A percentile compares a stretch with the other conserved stretches of the same genome.
Evolutionary conservation across 2,329 filamentous ascomycete species (phyloP).

Genomic region (Metarhizium anisopliae): DNA sequence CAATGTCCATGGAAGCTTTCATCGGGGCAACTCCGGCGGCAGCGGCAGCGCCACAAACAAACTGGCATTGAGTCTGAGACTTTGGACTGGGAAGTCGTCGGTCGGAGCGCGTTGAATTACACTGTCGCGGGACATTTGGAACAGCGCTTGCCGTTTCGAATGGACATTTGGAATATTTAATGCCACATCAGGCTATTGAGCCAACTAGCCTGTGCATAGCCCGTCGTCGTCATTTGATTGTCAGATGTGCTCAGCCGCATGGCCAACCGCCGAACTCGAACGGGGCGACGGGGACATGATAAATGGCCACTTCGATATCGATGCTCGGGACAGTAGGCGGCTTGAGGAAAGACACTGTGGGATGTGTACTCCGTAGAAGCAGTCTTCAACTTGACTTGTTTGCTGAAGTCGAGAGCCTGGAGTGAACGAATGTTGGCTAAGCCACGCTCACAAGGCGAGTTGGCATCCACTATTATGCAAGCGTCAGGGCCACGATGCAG

Average conservation of each 20-base stretch:
- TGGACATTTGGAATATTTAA: background rate
- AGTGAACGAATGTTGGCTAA: background rate
- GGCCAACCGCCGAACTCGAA: background rate
- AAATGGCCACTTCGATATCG: background rate
- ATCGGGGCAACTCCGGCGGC: background rate
- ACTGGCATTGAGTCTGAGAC: background rate
- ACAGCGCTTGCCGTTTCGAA: background rate
- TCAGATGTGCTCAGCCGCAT: too few species aligned
- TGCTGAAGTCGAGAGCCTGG: background rate
- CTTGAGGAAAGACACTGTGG: background rate
- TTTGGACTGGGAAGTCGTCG: background rate
- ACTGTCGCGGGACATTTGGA: background rate
- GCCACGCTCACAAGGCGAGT: background rate
- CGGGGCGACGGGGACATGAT: background rate
- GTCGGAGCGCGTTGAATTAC: background rate
- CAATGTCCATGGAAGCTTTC: background rate
- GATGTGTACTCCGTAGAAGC: background rate
- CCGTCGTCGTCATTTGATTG: background rate
- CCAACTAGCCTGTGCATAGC: too few species aligned
- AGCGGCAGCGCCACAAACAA: too few species aligned
- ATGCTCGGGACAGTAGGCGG: background rate
- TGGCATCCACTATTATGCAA: too few species aligned
- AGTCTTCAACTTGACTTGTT: background rate
- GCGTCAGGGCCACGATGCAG: too few species aligned
- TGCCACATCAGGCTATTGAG: background rate